Base-by-base conservation (phyloP, 257 asterid genomes). In the Linderniella brevidens region DNA sequence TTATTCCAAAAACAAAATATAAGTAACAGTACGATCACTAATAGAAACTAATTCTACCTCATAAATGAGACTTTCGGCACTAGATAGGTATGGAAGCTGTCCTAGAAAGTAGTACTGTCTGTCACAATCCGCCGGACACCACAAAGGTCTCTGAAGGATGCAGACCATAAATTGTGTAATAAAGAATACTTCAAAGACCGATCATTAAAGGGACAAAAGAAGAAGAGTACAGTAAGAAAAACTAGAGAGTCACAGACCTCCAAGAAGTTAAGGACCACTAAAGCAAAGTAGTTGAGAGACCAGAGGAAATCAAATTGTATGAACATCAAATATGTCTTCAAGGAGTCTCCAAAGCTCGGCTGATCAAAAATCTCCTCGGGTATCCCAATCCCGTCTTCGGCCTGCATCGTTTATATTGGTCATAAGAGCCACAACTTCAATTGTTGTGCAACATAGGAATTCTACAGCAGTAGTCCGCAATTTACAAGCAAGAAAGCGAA, bases 351-450 rank as follows among this genome's bases (percentile, higher is more conserved):
- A 50, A 78, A 81, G 77, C 79, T 90, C 53, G 94, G 52, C 50
- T 61, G 94, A 54, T 81, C 99, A 63, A 85, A 76, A 54, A 85
- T 64, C 60, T 90, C 99, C 81, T 90, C 99, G 0, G 99, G 99
- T 41, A 90, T 70, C 55, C 99, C 99, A 55, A 75, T 55, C 40
- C 99, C 99, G 52, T 90, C 99, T 78, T 90, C 96, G 66, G 99
- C 99, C 99, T 90, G 80, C 61, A 69, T 49, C 35, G 4, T n/a
- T n/a, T n/a, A n/a, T n/a, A n/a, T n/a, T n/a, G n/a, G n/a, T n/a
- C n/a, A n/a, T n/a, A n/a, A n/a, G n/a, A n/a, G n/a, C n/a, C n/a
- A n/a, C n/a, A n/a, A n/a, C n/a, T n/a, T n/a, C n/a, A n/a, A n/a
- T n/a, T n/a, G n/a, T 25, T 25, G 32, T 25, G 32, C 3, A 25